Percentiles rank a stretch among this genome's conserved stretches.
phyloP scores from a whole-genome alignment of 208 protist species.

The Acanthamoeba sp. region DNA sequence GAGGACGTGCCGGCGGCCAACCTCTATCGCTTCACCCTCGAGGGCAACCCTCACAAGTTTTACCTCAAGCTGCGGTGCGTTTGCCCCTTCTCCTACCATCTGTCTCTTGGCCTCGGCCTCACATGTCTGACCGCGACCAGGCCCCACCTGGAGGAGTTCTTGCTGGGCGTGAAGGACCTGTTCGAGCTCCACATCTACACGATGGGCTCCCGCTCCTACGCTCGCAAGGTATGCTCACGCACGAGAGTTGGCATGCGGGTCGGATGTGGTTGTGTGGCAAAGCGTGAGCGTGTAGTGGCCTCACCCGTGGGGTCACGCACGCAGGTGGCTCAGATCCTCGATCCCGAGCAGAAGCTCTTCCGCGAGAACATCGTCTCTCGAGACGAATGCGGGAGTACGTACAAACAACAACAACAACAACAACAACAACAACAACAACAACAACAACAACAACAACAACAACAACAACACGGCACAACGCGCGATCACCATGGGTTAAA shows the following conservation, averaged over 20 bases:
- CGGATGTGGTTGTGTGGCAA: too few relatives aligned
- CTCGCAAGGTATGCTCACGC: slow-evolving; percentile 33
- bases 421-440: too few relatives aligned
- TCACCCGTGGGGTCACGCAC: background rate
- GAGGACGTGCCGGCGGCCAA: background rate
- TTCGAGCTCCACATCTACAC: slow-evolving; percentile 90
- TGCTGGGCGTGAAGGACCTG: slow-evolving; percentile 69
- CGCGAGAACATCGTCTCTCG: slow-evolving; percentile 79
- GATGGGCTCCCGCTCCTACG: slow-evolving; percentile 86
- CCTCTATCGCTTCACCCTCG: slow-evolving; percentile 63
- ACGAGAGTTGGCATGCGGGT: background rate
- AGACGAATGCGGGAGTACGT: slow-evolving; percentile 41
- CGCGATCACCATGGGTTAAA: background rate
- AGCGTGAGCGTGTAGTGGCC: background rate
- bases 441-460: too few relatives aligned
- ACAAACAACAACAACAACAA: too few relatives aligned
- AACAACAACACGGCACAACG: background rate
- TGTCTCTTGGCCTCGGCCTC: slow-evolving; percentile 12
- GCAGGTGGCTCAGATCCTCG: slow-evolving; percentile 76
- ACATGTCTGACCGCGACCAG: slow-evolving; percentile 58
- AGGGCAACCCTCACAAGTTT: background rate
- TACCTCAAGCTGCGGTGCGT: slow-evolving; percentile 34
- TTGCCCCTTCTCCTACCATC: too few relatives aligned
- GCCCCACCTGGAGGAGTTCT: slow-evolving; percentile 82
- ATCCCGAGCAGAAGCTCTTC: slow-evolving; percentile 68